Evolutionary conservation across 179 eudicot genomes (phyloP), one percentile per base, ranked within the genome.

Genomic region (Spinacia oleracea): DNA sequence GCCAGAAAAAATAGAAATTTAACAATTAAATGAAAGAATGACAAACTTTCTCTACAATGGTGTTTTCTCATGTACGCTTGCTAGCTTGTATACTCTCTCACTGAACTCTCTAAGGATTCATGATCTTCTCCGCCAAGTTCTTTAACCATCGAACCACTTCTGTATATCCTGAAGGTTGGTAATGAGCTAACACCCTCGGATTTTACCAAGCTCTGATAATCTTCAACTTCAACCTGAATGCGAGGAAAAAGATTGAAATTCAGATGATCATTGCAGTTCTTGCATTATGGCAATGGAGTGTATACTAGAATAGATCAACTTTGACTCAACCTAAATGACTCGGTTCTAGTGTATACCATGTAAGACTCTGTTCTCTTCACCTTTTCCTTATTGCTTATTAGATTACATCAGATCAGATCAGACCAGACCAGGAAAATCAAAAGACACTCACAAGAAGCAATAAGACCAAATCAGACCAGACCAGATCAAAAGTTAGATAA

Each of bases 111-210:
- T 78, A 90, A 77, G 3, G 77, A 77, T 53, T 87, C 86, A 42
- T 77, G 87, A 67, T 85, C 84, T 70, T 86, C 81, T 21, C 92
- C 89, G 1, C 84, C 80, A 69, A 90, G 68, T 74, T 87, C 84
- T 69, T 77, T 84, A n/a, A 80, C 83, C 63, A 56, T 81, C 50
- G 86, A 78, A 12, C 94, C 92, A 14, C 80, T 83, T 70, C 73
- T 84, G 82, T 90, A 90, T 73, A 90, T 83, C 40, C 68, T 84
- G 84, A 89, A 90, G 35, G 79, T 78, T 12, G 92, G 94, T 56
- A 86, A 45, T 69, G 88, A 80, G 69, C 75, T 73, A 43, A 86
- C 81, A 23, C 86, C 86, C 82, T 90, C 90, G 0, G 85, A 79
- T 86, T 84, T 85, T 42, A 77, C 77, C 56, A 89, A 56, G 31